phyloP scores from a whole-genome alignment of 2,329 filamentous ascomycete species.

The Thyridium curvatum region DNA sequence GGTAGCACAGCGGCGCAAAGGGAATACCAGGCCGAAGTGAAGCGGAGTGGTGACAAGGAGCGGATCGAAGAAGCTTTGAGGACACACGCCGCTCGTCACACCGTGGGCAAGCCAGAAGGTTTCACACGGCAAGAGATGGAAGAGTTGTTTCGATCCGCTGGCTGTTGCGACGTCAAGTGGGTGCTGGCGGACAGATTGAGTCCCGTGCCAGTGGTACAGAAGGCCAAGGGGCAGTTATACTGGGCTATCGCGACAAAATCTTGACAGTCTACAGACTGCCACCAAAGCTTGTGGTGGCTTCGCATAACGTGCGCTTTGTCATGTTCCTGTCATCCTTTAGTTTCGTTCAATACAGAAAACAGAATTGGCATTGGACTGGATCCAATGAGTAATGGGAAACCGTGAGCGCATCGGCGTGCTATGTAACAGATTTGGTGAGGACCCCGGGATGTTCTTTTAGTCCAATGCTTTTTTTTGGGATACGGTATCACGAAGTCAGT shows the following conservation, averaged over 20 bases:
- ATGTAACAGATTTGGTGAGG: no score
- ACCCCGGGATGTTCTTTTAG: no score
- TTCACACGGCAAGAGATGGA: not conserved
- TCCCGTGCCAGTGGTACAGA: not conserved
- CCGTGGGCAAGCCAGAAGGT: not conserved
- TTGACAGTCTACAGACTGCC: not conserved
- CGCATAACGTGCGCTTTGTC: no score
- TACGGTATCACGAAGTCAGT: no score
- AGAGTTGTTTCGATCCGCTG: not conserved
- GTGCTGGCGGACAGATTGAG: not conserved
- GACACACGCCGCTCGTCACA: not conserved
- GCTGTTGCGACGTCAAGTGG: not conserved
- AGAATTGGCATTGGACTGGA: no score
- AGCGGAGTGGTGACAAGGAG: not conserved
- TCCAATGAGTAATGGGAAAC: no score
- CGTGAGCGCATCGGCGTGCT: no score
- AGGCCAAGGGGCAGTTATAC: constrained; percentile 1
- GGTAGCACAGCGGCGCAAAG: constrained; percentile 1
- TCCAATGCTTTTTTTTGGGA: no score
- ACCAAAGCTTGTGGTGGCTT: no score
- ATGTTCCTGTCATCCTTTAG: no score
- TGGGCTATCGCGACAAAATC: constrained; percentile 1
- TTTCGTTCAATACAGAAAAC: no score
- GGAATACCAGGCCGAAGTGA: not conserved
- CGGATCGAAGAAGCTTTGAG: not conserved